Conservation (phyloP, 345 rosid species). For the Citrus trifoliata region DNA sequence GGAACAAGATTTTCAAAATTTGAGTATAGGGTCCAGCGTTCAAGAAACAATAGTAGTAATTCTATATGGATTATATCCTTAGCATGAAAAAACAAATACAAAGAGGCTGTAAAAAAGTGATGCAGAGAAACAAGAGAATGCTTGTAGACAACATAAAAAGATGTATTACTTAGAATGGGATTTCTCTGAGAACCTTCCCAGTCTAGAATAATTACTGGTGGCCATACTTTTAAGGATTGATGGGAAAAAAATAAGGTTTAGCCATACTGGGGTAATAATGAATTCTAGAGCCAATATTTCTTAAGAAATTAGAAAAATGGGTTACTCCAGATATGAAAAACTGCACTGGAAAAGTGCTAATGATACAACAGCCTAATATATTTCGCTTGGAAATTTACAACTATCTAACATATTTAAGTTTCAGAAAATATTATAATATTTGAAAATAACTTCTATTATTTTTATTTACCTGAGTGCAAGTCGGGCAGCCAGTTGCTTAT, state of each 20-base stretch:
- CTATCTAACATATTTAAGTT: not conserved
- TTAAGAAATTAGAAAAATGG: not conserved
- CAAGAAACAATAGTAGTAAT: not conserved
- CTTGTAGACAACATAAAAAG: not conserved
- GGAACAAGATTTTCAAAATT: constrained; percentile 9
- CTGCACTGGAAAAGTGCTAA: too few relatives aligned
- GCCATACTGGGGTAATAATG: not conserved
- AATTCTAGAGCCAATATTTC: not conserved
- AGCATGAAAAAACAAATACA: constrained; percentile 1
- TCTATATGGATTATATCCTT: not conserved
- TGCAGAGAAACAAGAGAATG: not conserved
- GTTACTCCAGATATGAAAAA: too few relatives aligned
- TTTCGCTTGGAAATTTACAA: not conserved
- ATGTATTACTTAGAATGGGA: not conserved
- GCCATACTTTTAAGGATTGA: not conserved
- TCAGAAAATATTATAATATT: not conserved
- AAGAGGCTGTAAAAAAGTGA: not conserved
- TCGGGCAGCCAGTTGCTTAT: constrained; percentile 81
- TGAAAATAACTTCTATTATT: constrained; percentile 1
- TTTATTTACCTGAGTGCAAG: constrained; percentile 82
- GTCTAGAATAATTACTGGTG: not conserved
- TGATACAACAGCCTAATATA: not conserved
- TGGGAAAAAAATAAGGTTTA: not conserved
- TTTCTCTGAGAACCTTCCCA: not conserved
- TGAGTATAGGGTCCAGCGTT: not conserved